phyloP scores from a whole-genome alignment of 2,329 filamentous ascomycete genomes.

The Claviceps sp. region DNA sequence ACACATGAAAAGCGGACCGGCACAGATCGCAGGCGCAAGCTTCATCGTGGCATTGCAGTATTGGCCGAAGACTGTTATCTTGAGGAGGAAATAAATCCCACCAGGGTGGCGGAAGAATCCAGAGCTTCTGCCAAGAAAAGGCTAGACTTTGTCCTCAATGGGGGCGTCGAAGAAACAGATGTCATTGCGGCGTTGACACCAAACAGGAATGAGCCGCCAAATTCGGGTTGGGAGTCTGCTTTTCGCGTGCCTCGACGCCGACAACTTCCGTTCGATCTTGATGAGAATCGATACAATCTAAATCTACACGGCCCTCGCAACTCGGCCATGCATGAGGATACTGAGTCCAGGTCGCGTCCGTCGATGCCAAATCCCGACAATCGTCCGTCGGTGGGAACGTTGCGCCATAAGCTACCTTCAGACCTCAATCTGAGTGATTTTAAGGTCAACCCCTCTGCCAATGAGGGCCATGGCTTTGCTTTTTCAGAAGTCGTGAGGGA shows the following conservation, averaged over 20 bases:
- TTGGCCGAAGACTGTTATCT: constrained; percentile 36
- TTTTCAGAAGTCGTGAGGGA: constrained; percentile 63
- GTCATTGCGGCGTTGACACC: background rate
- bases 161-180: background rate
- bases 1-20: constrained; percentile 11
- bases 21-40: background rate
- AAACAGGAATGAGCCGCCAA: background rate
- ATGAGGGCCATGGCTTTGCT: constrained; percentile 58
- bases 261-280: constrained; percentile 26
- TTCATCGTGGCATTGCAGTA: background rate
- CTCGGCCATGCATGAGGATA: background rate
- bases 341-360: background rate
- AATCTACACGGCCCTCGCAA: background rate
- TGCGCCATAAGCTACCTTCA: constrained; percentile 44
- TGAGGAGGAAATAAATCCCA: constrained; percentile 2
- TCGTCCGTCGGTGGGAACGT: constrained; percentile 14
- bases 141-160: constrained; percentile 22
- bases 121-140: constrained; percentile 13
- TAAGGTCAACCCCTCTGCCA: constrained; percentile 62
- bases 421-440: constrained; percentile 59
- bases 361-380: background rate
- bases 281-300: constrained; percentile 5
- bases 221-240: constrained; percentile 1
- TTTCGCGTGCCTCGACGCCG: constrained; percentile 26
- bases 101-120: background rate